Conservation (phyloP, 75 land plant genomes). For the Larix kaempferi region DNA sequence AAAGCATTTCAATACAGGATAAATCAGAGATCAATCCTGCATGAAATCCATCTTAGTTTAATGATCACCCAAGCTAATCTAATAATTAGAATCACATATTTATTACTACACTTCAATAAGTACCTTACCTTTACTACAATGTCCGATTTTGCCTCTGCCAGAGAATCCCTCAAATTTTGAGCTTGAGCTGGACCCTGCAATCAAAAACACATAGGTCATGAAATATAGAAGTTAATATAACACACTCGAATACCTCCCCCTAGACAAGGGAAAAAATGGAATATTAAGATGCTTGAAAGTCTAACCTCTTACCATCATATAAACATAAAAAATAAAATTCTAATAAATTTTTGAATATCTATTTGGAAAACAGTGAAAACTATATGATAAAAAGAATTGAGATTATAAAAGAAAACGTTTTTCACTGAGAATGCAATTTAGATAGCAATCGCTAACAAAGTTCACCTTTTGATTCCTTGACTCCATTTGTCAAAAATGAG, state of each 20-base stretch:
- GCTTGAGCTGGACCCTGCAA: constrained; percentile 96
- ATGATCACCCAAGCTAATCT: not conserved
- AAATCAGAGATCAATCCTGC: not conserved
- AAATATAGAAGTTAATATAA: not conserved
- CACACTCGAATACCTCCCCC: not conserved
- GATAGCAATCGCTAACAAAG: too few species aligned
- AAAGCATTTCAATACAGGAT: not conserved
- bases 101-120: not conserved
- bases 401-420: too few species aligned
- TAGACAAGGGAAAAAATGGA: not conserved
- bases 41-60: not conserved
- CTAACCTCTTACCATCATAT: too few species aligned
- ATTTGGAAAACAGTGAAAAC: too few species aligned
- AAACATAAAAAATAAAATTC: too few species aligned
- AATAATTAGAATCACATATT: not conserved
- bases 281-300: not conserved
- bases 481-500: too few species aligned
- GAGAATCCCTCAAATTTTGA: constrained; percentile 94
- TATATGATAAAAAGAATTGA: too few species aligned
- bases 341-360: too few species aligned
- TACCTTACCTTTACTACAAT: constrained; percentile 85
- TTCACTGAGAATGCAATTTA: too few species aligned
- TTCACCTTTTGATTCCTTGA: too few species aligned
- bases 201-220: not conserved
- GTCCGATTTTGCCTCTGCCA: constrained; percentile 74